Evolutionary conservation across 768 basidiomycete genomes (phyloP).

Genomic region (Imleria badia): DNA sequence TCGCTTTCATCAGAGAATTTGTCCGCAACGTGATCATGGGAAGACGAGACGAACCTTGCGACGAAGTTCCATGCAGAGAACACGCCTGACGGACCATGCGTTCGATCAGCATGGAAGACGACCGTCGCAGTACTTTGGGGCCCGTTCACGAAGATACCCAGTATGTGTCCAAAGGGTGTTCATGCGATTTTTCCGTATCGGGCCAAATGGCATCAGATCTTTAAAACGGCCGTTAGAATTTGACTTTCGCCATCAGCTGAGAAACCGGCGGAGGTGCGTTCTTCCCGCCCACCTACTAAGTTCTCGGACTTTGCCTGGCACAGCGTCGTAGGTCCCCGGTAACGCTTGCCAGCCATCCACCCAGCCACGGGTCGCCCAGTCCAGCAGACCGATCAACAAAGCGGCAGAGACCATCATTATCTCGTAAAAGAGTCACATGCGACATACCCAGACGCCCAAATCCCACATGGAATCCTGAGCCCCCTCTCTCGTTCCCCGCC

Average conservation of each 20-base stretch:
- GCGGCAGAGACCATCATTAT: neutral
- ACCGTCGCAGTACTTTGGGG: neutral
- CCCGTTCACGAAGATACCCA: neutral
- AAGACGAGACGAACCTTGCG: too few relatives aligned
- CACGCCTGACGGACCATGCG: too few relatives aligned
- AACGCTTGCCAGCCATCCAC: too few relatives aligned
- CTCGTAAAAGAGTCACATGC: neutral
- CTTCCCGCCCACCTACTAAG: neutral
- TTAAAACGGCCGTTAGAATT: neutral
- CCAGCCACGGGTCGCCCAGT: neutral
- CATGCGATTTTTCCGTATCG: neutral
- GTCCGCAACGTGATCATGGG: too few relatives aligned
- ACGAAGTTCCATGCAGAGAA: too few relatives aligned
- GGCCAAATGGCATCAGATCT: neutral
- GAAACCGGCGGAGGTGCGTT: neutral
- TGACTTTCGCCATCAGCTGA: neutral
- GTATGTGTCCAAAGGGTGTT: neutral
- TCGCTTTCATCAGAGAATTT: neutral
- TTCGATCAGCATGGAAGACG: too few relatives aligned
- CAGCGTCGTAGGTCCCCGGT: neutral
- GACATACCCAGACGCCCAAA: slow-evolving; percentile 11
- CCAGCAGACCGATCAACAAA: neutral
- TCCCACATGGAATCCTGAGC: neutral
- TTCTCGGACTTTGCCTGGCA: neutral
- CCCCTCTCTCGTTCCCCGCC: neutral